A percentile compares a stretch with the other conserved stretches of the same genome.
Evolutionary conservation across 495 filamentous ascomycete genomes (phyloP).

Genomic region (Podospora didyma): DNA sequence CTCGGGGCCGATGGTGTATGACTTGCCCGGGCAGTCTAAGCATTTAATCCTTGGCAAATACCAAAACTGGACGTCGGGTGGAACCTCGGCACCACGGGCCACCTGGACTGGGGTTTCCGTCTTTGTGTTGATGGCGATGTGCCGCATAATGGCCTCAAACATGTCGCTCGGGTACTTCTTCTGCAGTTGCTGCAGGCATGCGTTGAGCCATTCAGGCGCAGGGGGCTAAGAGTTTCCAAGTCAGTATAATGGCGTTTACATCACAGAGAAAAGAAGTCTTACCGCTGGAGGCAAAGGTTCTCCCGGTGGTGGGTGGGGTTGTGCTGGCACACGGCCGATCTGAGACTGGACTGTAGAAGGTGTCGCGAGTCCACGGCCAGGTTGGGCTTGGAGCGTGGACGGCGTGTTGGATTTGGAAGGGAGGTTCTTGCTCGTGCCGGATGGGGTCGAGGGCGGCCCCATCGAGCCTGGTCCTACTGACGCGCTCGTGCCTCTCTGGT

Average conservation of each 20-base stretch:
- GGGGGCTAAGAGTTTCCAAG: slow-evolving; percentile 54
- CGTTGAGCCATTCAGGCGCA: slow-evolving; percentile 74
- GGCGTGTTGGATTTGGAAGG: slow-evolving; percentile 31
- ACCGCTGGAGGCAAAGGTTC: slow-evolving; percentile 50
- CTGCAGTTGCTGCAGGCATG: slow-evolving; percentile 60
- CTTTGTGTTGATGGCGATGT: slow-evolving; percentile 66
- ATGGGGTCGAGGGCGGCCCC: slow-evolving; percentile 53
- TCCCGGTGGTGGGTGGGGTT: slow-evolving; percentile 53
- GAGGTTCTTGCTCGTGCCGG: slow-evolving; percentile 23
- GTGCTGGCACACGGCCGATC: slow-evolving; percentile 62
- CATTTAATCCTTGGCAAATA: slow-evolving; percentile 85
- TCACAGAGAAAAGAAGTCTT: slow-evolving; percentile 33
- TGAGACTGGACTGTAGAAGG: slow-evolving; percentile 36
- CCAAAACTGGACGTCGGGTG: slow-evolving; percentile 60
- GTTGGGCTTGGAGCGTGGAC: slow-evolving; percentile 17
- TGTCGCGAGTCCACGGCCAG: too few relatives aligned
- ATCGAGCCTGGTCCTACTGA: slow-evolving; percentile 52
- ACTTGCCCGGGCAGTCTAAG: slow-evolving; percentile 85
- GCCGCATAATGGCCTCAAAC: slow-evolving; percentile 86
- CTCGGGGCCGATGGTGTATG: slow-evolving; percentile 84
- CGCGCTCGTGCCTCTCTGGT: slow-evolving; percentile 49
- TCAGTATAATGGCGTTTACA: too few relatives aligned
- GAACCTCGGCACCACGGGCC: slow-evolving; percentile 41
- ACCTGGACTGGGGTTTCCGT: slow-evolving; percentile 54
- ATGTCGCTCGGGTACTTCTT: slow-evolving; percentile 65